phyloP scores from a whole-genome alignment of 1,139 yeast species.

The Yamadazyma diospyri region DNA sequence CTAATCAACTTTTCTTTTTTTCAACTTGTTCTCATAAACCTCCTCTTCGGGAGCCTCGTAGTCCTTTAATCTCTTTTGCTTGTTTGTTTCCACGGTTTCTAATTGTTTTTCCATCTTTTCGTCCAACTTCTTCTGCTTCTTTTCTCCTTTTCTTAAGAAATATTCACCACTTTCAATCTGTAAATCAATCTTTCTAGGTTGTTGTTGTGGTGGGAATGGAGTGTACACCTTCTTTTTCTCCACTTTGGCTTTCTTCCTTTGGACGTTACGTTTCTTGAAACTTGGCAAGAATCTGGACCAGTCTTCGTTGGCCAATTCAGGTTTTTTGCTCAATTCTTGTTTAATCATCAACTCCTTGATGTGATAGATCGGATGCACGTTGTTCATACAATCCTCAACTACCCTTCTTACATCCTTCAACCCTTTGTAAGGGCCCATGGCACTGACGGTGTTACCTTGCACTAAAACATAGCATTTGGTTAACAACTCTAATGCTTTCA shows the following conservation, averaged over 20 bases:
- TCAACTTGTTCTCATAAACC: slow-evolving; percentile 23
- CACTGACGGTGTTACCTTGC: slow-evolving; percentile 96
- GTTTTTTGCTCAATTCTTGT: slow-evolving; percentile 89
- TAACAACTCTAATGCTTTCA: slow-evolving; percentile 88
- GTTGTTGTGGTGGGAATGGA: slow-evolving; percentile 98
- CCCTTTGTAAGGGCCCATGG: slow-evolving; percentile 96
- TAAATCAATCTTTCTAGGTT: slow-evolving; percentile 94
- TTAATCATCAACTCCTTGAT: slow-evolving; percentile 97
- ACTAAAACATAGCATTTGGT: slow-evolving; percentile 93
- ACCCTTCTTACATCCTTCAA: slow-evolving; percentile 88
- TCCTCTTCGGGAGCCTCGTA: slow-evolving; percentile 84
- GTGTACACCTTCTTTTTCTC: slow-evolving; percentile 84
- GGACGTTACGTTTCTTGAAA: slow-evolving; percentile 94
- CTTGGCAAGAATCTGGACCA: slow-evolving; percentile 97
- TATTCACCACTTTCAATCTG: slow-evolving; percentile 99
- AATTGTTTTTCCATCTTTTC: slow-evolving; percentile 79
- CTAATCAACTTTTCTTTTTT: slow-evolving; percentile 1
- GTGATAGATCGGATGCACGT: slow-evolving; percentile 94
- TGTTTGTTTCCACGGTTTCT: slow-evolving; percentile 61
- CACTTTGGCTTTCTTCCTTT: slow-evolving; percentile 58
- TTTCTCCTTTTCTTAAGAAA: slow-evolving; percentile 84
- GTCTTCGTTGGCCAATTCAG: slow-evolving; percentile 92
- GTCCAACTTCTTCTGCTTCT: slow-evolving; percentile 65
- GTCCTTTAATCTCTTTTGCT: slow-evolving; percentile 71
- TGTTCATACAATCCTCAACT: slow-evolving; percentile 96